Evolutionary conservation across 805 yeast species (phyloP), one percentile per base, ranked within the genome.

Genomic region (Lipomyces oligophaga): DNA sequence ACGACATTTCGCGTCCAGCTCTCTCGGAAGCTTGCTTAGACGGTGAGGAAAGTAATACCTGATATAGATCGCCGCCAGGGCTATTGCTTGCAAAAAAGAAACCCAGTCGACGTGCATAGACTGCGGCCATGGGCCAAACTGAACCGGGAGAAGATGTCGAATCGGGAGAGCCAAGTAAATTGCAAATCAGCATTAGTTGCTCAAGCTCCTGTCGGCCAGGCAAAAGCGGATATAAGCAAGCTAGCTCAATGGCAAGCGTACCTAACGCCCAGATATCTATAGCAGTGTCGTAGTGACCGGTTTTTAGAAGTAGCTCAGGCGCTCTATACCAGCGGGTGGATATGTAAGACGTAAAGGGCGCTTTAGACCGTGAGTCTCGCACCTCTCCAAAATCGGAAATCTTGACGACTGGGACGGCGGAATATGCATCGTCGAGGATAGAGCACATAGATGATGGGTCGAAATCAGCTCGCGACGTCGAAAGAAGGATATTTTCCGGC

Each of bases 321-420:
- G 97, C 89, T 45, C 97, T 72, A 65, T 90, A 90, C 98, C 98
- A 90, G 52, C 97, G 71, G 1, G 97, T 90, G 1, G 94, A 96
- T 16, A 90, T 97, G 62, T 89, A 90, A 1, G 87, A 78, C 0
- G 97, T 85, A 62, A 86, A 72, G 43, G 78, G 79, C 24, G 76
- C 69, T 0, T 78, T 76, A 30, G 79, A 71, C 0, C 84, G 85
- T 28, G 83, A 65, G 2, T 85, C 76, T 50, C 96, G 73, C 1
- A 96, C 94, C 34, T 89, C 71, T 44, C 97, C 97, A 71, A 90
- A 90, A 81, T 90, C 98, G 2, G 96, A 96, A 47, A 90, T 74
- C 66, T 90, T 90, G 49, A 89, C 71, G 45, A 77, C 76, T 3
- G 95, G 54, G 19, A 27, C 28, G n/a, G 34, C 93, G 45, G 74